A percentile compares a stretch with the other conserved stretches of the same genome.
These are phyloP conservation scores for Thielaviopsis punctulata DNA, from an alignment of 2,329 filamentous ascomycete genomes.

Conservation along the genomic window DNA sequence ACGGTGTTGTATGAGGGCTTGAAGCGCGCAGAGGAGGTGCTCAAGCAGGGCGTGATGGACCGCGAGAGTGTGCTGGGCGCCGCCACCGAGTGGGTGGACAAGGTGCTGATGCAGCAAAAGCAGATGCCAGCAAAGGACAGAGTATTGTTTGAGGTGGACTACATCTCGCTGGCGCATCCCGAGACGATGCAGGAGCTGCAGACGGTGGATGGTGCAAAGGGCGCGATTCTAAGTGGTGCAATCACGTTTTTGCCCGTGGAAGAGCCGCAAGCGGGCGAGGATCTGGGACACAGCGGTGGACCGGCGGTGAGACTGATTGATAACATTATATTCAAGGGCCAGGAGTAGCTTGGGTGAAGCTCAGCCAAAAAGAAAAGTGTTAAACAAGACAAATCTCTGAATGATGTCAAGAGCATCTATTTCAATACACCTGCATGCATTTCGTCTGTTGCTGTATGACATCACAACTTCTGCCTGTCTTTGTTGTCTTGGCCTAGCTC, in stretches of 20 bases:
- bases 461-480: neutral
- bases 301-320: conserved; percentile 80
- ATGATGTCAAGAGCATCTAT: neutral
- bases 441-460: neutral
- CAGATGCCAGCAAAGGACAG: conserved; percentile 40
- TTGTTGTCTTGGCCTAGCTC: neutral
- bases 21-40: conserved; percentile 45
- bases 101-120: conserved; percentile 42
- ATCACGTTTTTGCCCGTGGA: conserved; percentile 79
- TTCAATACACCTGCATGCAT: neutral
- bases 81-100: conserved; percentile 43
- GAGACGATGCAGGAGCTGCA: conserved; percentile 66
- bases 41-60: conserved; percentile 28
- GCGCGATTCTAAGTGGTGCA: conserved; percentile 77
- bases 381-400: neutral
- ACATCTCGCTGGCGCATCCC: conserved; percentile 78
- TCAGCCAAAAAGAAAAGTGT: neutral
- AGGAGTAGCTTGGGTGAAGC: neutral
- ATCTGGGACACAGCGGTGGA: conserved; percentile 53
- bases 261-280: conserved; percentile 49
- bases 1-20: conserved; percentile 56
- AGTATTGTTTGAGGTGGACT: conserved; percentile 69
- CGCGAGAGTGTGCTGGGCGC: conserved; percentile 54
- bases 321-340: conserved; percentile 57
- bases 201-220: conserved; percentile 47